Evolutionary conservation across 441 rosid genomes (phyloP).

Genomic region (Jatropha podagrica): DNA sequence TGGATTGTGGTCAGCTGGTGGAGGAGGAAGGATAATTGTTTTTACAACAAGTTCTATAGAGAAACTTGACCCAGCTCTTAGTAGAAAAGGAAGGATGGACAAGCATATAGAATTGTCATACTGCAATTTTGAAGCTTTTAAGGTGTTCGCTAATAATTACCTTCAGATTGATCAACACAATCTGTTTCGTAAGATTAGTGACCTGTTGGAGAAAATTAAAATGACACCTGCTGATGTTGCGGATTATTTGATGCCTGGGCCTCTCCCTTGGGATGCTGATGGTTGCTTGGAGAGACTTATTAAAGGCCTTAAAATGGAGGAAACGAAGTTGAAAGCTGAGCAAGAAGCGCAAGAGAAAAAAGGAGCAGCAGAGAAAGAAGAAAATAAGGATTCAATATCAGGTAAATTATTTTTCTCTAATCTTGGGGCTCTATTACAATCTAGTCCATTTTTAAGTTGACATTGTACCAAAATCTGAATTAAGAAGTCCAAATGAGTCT

Average conservation of each 20-base stretch:
- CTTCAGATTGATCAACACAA: conserved; percentile 30
- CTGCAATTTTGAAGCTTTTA: conserved; percentile 47
- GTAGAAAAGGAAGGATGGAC: conserved; percentile 58
- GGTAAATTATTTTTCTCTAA: not conserved
- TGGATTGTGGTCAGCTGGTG: conserved; percentile 81
- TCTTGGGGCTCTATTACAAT: not conserved
- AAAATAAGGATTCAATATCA: not conserved
- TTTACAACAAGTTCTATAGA: conserved; percentile 57
- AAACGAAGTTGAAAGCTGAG: conserved; percentile 19
- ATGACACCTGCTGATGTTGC: conserved; percentile 62
- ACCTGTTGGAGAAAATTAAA: conserved; percentile 27
- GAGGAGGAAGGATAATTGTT: conserved; percentile 53
- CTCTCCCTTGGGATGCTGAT: conserved; percentile 8
- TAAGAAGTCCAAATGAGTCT: not conserved
- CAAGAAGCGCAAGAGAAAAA: conserved; percentile 16
- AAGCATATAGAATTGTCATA: conserved; percentile 51
- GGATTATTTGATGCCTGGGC: conserved; percentile 53
- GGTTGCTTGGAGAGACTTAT: conserved; percentile 30
- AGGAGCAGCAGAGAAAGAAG: not conserved
- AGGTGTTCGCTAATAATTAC: conserved; percentile 46
- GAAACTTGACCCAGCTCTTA: conserved; percentile 60
- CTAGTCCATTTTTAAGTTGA: not conserved
- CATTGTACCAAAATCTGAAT: not conserved
- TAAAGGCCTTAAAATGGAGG: conserved; percentile 29
- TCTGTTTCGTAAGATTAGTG: conserved; percentile 28